Conservation (phyloP, 345 rosid genomes). For the Luvunga scandens region DNA sequence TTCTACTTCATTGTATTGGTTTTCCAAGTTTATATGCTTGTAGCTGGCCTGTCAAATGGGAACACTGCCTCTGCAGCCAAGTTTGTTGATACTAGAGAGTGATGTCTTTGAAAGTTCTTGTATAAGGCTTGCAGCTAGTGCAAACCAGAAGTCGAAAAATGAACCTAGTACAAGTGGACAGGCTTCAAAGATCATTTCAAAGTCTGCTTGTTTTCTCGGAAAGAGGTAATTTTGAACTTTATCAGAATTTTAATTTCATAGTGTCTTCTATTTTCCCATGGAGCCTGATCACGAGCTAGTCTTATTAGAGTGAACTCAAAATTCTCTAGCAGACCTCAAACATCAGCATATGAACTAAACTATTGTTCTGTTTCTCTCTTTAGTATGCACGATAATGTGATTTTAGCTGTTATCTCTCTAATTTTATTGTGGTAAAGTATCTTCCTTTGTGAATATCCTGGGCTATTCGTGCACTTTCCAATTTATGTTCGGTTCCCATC, state of each 20-base stretch:
- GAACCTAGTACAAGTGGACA: conserved; percentile 32
- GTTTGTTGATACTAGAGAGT: conserved; percentile 30
- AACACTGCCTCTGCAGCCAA: conserved; percentile 28
- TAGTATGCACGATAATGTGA: not conserved
- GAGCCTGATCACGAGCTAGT: not conserved
- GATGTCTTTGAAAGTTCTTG: conserved; percentile 32
- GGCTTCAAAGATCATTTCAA: conserved; percentile 30
- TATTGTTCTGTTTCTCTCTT: not conserved
- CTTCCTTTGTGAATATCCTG: not conserved
- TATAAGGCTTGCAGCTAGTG: conserved; percentile 29
- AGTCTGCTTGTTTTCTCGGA: conserved; percentile 26
- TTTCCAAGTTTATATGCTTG: conserved; percentile 10
- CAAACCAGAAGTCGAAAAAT: conserved; percentile 22
- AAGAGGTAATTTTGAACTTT: conserved; percentile 41
- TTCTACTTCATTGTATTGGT: not conserved
- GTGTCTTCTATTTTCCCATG: not conserved
- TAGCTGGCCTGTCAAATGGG: conserved; percentile 51
- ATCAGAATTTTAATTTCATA: not conserved
- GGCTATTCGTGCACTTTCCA: not conserved
- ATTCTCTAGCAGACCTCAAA: not conserved
- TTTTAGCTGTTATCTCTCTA: not conserved
- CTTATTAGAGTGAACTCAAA: not conserved
- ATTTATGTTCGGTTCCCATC: not conserved
- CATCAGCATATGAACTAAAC: not conserved
- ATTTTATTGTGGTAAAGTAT: not conserved